Evolutionary conservation across 352 stramenopile genomes (phyloP).

Genomic region (Peronospora belbahrii): DNA sequence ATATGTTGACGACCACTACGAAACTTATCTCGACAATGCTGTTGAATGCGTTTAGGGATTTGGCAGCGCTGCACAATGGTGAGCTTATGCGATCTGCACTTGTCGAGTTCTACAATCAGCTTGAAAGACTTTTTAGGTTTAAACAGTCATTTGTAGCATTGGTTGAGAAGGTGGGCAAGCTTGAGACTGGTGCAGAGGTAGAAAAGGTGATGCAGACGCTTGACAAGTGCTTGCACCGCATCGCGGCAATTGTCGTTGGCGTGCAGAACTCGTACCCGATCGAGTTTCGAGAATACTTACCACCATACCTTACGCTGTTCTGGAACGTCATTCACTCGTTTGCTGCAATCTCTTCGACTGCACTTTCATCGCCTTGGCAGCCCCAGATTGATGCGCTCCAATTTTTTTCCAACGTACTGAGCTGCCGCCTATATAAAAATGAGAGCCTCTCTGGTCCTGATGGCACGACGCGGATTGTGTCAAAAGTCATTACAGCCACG

Average conservation of each 20-base stretch:
- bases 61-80: conserved; percentile 42
- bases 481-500: conserved; percentile 76
- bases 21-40: conserved; percentile 69
- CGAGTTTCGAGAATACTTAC: conserved; percentile 74
- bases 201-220: conserved; percentile 18
- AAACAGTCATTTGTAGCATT: conserved; percentile 20
- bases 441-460: conserved; percentile 42
- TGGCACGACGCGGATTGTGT: conserved; percentile 34
- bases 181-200: conserved; percentile 2
- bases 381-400: conserved; percentile 71
- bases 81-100: conserved; percentile 50
- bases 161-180: not conserved
- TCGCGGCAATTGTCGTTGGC: conserved; percentile 55
- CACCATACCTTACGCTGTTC: conserved; percentile 57
- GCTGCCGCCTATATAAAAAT: conserved; percentile 73
- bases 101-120: conserved; percentile 63
- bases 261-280: conserved; percentile 77
- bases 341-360: not conserved
- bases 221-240: conserved; percentile 61
- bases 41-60: conserved; percentile 61
- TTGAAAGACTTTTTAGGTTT: conserved; percentile 52
- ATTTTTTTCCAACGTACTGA: conserved; percentile 79
- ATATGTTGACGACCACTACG: conserved; percentile 39
- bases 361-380: conserved; percentile 16
- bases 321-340: conserved; percentile 45